Evolutionary conservation across 1,139 yeast species (phyloP).

Genomic region (Diutina rugosa): DNA sequence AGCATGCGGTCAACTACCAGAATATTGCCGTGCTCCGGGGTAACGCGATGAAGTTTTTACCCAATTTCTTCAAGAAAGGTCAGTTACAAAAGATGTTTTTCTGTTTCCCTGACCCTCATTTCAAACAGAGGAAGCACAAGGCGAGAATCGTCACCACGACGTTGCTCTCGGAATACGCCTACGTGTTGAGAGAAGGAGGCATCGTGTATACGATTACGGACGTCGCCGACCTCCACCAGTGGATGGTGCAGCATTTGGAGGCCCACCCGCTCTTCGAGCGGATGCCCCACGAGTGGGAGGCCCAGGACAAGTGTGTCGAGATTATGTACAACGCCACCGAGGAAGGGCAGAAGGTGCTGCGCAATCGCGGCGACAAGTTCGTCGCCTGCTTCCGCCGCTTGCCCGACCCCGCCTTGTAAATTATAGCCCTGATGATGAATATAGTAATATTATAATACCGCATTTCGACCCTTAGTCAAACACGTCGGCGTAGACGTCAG

Average conservation of each 20-base stretch:
- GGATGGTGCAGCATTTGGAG: slow-evolving; percentile 93
- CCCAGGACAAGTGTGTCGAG: slow-evolving; percentile 63
- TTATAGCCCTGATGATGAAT: no score
- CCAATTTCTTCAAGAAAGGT: slow-evolving; percentile 76
- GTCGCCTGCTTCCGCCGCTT: slow-evolving; percentile 79
- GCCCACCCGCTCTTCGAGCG: slow-evolving; percentile 87
- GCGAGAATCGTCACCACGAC: slow-evolving; percentile 92
- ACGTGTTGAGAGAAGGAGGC: slow-evolving; percentile 78
- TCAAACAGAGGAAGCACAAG: slow-evolving; percentile 93
- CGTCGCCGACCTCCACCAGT: slow-evolving; percentile 80
- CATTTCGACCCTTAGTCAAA: not conserved
- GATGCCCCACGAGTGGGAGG: slow-evolving; percentile 68
- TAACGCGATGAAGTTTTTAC: slow-evolving; percentile 94
- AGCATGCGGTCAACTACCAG: slow-evolving; percentile 34
- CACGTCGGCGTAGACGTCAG: not conserved
- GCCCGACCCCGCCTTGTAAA: slow-evolving; percentile 33
- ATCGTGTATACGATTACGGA: slow-evolving; percentile 90
- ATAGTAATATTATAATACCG: no score
- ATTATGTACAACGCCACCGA: slow-evolving; percentile 89
- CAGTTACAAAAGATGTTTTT: slow-evolving; percentile 86
- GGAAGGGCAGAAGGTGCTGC: slow-evolving; percentile 91
- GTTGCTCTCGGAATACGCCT: slow-evolving; percentile 83
- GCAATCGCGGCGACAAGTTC: slow-evolving; percentile 80
- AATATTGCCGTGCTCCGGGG: slow-evolving; percentile 87
- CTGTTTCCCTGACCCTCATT: slow-evolving; percentile 99